A percentile compares a stretch with the other conserved stretches of the same genome.
phyloP scores from a whole-genome alignment of 352 stramenopile genomes.

The Phytophthora lateralis region DNA sequence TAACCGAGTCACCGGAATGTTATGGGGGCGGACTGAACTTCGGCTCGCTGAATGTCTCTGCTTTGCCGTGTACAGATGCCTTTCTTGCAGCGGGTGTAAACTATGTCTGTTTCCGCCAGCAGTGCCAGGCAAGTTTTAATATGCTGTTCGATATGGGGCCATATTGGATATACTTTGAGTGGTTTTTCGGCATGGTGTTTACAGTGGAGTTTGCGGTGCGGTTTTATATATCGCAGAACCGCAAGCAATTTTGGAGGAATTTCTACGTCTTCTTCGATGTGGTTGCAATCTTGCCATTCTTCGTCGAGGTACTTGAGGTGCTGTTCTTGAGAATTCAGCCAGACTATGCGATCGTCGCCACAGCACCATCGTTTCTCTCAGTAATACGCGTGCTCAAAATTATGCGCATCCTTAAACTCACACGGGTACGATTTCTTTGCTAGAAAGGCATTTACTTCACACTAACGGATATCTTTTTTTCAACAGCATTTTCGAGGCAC shows the following conservation, averaged over 20 bases:
- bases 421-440: constrained; percentile 36
- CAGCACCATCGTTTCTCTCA: constrained; percentile 64
- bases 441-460: not conserved
- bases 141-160: constrained; percentile 66
- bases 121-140: constrained; percentile 39
- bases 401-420: constrained; percentile 78
- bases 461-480: not conserved
- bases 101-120: constrained; percentile 57
- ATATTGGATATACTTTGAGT: constrained; percentile 84
- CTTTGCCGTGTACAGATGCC: constrained; percentile 33
- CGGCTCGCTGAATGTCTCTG: constrained; percentile 40
- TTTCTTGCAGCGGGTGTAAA: constrained; percentile 37
- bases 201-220: constrained; percentile 59
- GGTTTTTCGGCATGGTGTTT: constrained; percentile 63
- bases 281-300: constrained; percentile 67
- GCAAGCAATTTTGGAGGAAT: constrained; percentile 47
- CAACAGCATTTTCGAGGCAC: constrained; percentile 67
- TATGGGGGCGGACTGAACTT: constrained; percentile 66
- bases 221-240: constrained; percentile 54
- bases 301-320: constrained; percentile 52
- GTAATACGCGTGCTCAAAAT: constrained; percentile 75
- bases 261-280: constrained; percentile 74
- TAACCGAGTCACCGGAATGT: constrained; percentile 28
- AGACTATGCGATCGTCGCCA: constrained; percentile 67
- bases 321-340: constrained; percentile 37